Percentiles rank a stretch among this genome's conserved stretches.
These are phyloP conservation scores for Globisporangium carolinianum DNA, from an alignment of 352 stramenopile species.

Conservation along the genomic window DNA sequence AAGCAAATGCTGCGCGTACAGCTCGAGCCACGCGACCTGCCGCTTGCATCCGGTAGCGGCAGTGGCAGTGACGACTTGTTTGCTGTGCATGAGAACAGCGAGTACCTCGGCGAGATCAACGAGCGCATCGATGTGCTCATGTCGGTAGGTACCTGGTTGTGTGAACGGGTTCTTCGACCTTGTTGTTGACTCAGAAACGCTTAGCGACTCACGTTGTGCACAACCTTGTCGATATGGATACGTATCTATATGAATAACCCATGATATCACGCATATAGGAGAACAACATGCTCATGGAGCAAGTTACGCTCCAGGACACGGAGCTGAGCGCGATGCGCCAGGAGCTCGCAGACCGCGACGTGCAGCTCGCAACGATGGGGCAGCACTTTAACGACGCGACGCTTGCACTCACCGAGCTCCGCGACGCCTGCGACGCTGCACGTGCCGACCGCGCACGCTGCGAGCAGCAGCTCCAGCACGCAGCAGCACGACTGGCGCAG, in stretches of 20 bases:
- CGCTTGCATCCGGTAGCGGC: neutral
- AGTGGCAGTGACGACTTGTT: too few relatives aligned
- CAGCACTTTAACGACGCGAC: slow-evolving; percentile 77
- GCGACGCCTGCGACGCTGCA: slow-evolving; percentile 44
- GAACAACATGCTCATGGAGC: slow-evolving; percentile 79
- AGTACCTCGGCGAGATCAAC: slow-evolving; percentile 69
- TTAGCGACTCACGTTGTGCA: neutral
- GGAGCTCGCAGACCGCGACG: slow-evolving; percentile 52
- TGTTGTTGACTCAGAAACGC: neutral
- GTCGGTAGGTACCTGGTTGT: slow-evolving; percentile 22
- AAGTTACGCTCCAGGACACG: slow-evolving; percentile 70
- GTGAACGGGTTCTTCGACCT: neutral
- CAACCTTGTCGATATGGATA: too few relatives aligned
- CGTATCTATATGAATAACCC: too few relatives aligned
- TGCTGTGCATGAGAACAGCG: slow-evolving; percentile 22
- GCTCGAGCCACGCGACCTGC: slow-evolving; percentile 30
- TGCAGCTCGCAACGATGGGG: slow-evolving; percentile 63
- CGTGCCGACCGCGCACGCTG: slow-evolving; percentile 57
- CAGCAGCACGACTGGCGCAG: slow-evolving; percentile 54
- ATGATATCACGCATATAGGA: slow-evolving; percentile 21
- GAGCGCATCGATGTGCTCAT: slow-evolving; percentile 78
- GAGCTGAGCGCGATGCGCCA: slow-evolving; percentile 60
- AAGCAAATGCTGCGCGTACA: slow-evolving; percentile 48
- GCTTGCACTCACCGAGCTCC: slow-evolving; percentile 53
- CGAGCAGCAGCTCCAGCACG: slow-evolving; percentile 64